Percentiles rank a stretch among this genome's conserved stretches.
Evolutionary conservation across 768 basidiomycete genomes (phyloP).

Genomic region (Tylopilus sp.): DNA sequence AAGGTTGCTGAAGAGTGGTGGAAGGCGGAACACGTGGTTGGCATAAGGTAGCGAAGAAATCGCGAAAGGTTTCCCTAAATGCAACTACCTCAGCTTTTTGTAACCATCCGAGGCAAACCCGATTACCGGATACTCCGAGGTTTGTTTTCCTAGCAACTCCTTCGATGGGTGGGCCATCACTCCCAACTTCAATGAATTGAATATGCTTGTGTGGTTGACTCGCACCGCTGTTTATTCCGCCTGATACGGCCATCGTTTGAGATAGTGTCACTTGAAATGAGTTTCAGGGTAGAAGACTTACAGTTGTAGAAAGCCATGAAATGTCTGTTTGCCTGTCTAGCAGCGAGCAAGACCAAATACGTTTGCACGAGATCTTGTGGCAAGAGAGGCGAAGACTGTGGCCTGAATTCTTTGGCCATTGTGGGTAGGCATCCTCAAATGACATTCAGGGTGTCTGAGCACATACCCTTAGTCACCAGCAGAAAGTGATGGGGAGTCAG

Average conservation of each 20-base stretch:
- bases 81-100: conserved; percentile 1
- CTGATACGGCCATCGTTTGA: conserved; percentile 37
- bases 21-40: conserved; percentile 65
- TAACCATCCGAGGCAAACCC: background rate
- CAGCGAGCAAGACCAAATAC: conserved; percentile 72
- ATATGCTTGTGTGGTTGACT: conserved; percentile 90
- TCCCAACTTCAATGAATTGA: conserved; percentile 72
- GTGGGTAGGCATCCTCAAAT: background rate
- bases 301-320: conserved; percentile 93
- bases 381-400: conserved; percentile 76
- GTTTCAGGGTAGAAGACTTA: conserved; percentile 27
- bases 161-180: conserved; percentile 75
- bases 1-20: conserved; percentile 17
- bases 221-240: conserved; percentile 77
- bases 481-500: conserved; percentile 84
- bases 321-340: conserved; percentile 51
- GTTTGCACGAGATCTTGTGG: conserved; percentile 77
- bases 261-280: background rate
- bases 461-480: conserved; percentile 77
- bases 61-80: conserved; percentile 68
- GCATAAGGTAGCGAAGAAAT: conserved; percentile 70
- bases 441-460: background rate
- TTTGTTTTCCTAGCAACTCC: conserved; percentile 53
- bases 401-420: conserved; percentile 54
- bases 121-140: conserved; percentile 43